Percentiles rank a stretch among this genome's conserved stretches.
Conservation (phyloP, 2,329 filamentous ascomycete genomes). For the Microcera coccophila region DNA sequence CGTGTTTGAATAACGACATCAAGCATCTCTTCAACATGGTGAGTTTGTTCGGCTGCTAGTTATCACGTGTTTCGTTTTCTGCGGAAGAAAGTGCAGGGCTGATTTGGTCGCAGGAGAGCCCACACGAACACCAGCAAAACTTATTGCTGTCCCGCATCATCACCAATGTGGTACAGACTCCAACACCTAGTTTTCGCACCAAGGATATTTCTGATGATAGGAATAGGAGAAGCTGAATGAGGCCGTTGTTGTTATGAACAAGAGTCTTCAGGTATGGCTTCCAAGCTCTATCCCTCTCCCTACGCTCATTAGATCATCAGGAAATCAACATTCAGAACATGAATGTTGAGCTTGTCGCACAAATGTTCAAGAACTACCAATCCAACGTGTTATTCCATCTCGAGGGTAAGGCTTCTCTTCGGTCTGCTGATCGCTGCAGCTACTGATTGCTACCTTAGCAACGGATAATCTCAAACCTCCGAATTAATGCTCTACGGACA, state of each 20-base stretch:
- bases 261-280: constrained; percentile 69
- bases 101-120: constrained; percentile 65
- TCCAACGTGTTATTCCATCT: constrained; percentile 96
- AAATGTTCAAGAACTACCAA: constrained; percentile 99
- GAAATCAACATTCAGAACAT: constrained; percentile 99
- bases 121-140: constrained; percentile 96
- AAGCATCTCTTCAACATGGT: constrained; percentile 18
- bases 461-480: constrained; percentile 82
- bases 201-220: constrained; percentile 3
- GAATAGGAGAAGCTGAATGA: constrained; percentile 93
- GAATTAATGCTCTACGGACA: too few species aligned
- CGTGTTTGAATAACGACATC: constrained; percentile 4
- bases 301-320: constrained; percentile 39
- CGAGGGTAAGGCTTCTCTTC: constrained; percentile 63
- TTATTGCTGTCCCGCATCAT: constrained; percentile 91
- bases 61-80: neutral
- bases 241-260: constrained; percentile 87
- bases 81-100: constrained; percentile 2
- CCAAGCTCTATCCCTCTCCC: neutral
- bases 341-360: constrained; percentile 95
- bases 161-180: constrained; percentile 79
- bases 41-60: neutral
- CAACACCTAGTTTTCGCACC: too few species aligned
- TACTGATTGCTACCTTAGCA: constrained; percentile 52
- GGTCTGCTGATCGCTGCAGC: too few species aligned